These are phyloP conservation scores for Geotrichum ghanense DNA, from an alignment of 805 yeast species.

Conservation along the genomic window DNA sequence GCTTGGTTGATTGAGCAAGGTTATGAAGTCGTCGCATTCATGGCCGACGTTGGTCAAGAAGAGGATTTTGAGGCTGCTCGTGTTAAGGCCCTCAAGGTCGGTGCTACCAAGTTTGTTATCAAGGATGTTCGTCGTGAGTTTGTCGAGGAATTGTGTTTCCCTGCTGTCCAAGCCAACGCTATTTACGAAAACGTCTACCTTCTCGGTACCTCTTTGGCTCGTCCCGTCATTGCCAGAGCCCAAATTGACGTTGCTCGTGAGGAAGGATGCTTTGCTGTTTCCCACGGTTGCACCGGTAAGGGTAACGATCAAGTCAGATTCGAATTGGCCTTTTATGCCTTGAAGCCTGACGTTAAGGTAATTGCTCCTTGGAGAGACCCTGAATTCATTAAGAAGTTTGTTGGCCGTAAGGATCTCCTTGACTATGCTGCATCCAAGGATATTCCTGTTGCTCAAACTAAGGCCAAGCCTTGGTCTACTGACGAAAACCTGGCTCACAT, in stretches of 20 bases:
- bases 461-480: conserved; percentile 99
- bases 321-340: conserved; percentile 92
- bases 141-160: conserved; percentile 84
- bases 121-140: conserved; percentile 94
- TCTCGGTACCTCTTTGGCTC: conserved; percentile 94
- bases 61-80: conserved; percentile 98
- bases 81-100: conserved; percentile 90
- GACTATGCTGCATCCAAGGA: conserved; percentile 87
- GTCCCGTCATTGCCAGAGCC: conserved; percentile 98
- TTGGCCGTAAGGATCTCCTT: conserved; percentile 93
- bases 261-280: conserved; percentile 96
- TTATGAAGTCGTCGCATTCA: conserved; percentile 94
- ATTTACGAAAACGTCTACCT: conserved; percentile 95
- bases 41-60: conserved; percentile 99
- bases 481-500: conserved; percentile 99
- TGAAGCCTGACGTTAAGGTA: conserved; percentile 92
- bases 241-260: conserved; percentile 94
- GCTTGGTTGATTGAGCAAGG: conserved; percentile 98
- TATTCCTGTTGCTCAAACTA: conserved; percentile 94
- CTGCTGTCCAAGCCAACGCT: conserved; percentile 96
- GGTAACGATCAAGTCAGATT: conserved; percentile 99
- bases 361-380: conserved; percentile 99
- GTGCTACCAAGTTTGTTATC: conserved; percentile 90
- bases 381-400: conserved; percentile 84
- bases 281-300: conserved; percentile 99